These are phyloP conservation scores for Coemansia sp. DNA, from an alignment of 192 early-diverging fungal species.

Conservation along the genomic window DNA sequence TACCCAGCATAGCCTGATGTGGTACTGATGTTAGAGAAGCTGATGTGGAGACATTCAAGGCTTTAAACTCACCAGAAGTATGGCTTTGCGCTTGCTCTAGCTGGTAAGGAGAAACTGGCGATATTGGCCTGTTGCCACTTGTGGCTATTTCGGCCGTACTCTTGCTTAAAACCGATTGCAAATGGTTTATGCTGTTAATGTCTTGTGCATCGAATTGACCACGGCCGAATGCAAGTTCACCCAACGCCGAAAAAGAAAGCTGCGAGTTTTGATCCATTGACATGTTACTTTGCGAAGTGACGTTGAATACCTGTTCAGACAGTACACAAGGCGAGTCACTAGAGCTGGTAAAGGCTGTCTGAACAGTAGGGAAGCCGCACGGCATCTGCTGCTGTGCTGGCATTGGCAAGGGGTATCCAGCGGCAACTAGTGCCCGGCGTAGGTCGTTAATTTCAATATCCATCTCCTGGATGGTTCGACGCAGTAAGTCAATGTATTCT, in stretches of 20 bases:
- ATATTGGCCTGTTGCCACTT: constrained; percentile 28
- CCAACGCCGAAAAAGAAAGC: constrained; percentile 28
- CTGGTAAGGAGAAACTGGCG: constrained; percentile 50
- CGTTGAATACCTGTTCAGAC: constrained; percentile 34
- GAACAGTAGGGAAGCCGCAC: constrained; percentile 24
- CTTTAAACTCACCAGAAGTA: constrained; percentile 36
- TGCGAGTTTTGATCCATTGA: constrained; percentile 31
- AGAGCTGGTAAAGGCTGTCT: constrained; percentile 23
- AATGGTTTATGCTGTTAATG: constrained; percentile 34
- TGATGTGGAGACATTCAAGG: constrained; percentile 10
- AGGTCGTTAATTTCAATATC: constrained; percentile 52
- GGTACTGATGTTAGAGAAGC: too few relatives aligned
- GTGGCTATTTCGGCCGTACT: constrained; percentile 14
- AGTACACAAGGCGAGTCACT: constrained; percentile 28
- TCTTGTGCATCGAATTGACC: constrained; percentile 33
- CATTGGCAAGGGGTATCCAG: constrained; percentile 51
- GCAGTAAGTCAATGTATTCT: constrained; percentile 53
- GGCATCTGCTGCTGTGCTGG: constrained; percentile 33
- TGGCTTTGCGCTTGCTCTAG: constrained; percentile 39
- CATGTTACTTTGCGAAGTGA: constrained; percentile 21
- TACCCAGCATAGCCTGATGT: too few relatives aligned
- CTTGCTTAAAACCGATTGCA: constrained; percentile 44
- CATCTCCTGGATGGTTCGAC: constrained; percentile 48
- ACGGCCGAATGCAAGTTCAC: constrained; percentile 31
- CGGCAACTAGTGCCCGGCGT: constrained; percentile 49